phyloP scores from a whole-genome alignment of 768 basidiomycete genomes.

The Fistulinella prunicolor region DNA sequence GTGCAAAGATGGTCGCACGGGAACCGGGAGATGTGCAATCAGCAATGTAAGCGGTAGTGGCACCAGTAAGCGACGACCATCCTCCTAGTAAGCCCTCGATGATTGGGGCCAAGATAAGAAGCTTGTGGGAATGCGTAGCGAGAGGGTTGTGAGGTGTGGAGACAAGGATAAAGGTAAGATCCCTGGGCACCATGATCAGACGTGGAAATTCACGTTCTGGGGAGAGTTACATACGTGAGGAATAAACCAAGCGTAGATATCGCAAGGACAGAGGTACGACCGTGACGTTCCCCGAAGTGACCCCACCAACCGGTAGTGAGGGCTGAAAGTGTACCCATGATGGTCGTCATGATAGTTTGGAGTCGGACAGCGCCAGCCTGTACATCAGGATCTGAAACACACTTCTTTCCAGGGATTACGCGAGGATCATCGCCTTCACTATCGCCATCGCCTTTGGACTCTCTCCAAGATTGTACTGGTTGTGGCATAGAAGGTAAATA shows the following conservation, averaged over 20 bases:
- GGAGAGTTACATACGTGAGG: slow-evolving; percentile 57
- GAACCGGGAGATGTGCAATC: slow-evolving; percentile 83
- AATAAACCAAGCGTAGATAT: slow-evolving; percentile 67
- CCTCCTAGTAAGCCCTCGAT: slow-evolving; percentile 82
- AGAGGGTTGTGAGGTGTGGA: slow-evolving; percentile 60
- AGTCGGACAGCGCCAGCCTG: slow-evolving; percentile 67
- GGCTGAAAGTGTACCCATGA: slow-evolving; percentile 76
- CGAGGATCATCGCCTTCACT: slow-evolving; percentile 40
- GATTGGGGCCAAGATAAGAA: slow-evolving; percentile 75
- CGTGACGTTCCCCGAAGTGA: slow-evolving; percentile 68
- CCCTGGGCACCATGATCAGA: slow-evolving; percentile 44
- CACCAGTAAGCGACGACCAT: slow-evolving; percentile 63
- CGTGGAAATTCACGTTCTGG: neutral
- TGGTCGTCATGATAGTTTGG: slow-evolving; percentile 75
- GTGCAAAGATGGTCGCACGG: slow-evolving; percentile 63
- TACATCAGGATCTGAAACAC: slow-evolving; percentile 51
- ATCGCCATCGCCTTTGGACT: slow-evolving; percentile 25
- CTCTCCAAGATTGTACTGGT: slow-evolving; percentile 6
- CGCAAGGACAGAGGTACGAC: slow-evolving; percentile 72
- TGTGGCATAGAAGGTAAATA: slow-evolving; percentile 10
- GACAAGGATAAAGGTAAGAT: slow-evolving; percentile 75
- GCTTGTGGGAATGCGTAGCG: slow-evolving; percentile 62
- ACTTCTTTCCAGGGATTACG: slow-evolving; percentile 35
- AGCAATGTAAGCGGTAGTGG: slow-evolving; percentile 67
- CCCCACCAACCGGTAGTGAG: slow-evolving; percentile 89